Evolutionary conservation across 306 rosid genomes (phyloP).

Genomic region (Vachellia collinsii): DNA sequence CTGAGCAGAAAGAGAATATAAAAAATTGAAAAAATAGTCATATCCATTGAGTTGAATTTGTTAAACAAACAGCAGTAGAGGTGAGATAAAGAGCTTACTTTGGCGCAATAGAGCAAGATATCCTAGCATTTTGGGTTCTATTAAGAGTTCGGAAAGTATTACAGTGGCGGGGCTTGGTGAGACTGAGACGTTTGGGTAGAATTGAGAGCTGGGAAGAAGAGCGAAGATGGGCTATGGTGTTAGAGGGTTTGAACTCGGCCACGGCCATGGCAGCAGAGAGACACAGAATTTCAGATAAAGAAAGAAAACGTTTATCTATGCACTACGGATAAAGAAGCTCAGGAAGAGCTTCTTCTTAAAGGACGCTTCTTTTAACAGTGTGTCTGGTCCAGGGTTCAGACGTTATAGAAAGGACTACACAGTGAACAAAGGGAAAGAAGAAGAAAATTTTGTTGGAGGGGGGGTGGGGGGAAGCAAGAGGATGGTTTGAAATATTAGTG

Average conservation of each 20-base stretch:
- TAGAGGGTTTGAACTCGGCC: constrained; percentile 62
- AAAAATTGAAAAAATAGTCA: constrained; percentile 8
- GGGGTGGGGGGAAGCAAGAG: background rate
- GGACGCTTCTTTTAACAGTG: background rate
- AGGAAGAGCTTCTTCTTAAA: constrained; percentile 4
- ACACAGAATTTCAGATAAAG: constrained; percentile 2
- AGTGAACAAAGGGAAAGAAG: background rate
- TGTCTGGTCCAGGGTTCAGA: background rate
- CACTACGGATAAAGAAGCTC: background rate
- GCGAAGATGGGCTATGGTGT: constrained; percentile 50
- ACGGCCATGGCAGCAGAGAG: constrained; percentile 70
- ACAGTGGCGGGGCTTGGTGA: constrained; percentile 41
- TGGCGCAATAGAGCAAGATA: constrained; percentile 83
- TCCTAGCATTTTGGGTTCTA: constrained; percentile 42
- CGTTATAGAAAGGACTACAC: background rate
- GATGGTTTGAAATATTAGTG: constrained; percentile 46
- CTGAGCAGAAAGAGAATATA: constrained; percentile 38
- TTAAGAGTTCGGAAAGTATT: constrained; percentile 45
- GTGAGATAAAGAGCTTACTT: constrained; percentile 55
- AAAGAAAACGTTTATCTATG: background rate
- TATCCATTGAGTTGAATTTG: constrained; percentile 16
- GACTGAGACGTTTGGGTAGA: constrained; percentile 52
- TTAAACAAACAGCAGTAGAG: background rate
- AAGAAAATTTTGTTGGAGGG: no score
- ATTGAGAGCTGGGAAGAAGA: constrained; percentile 62